Percentiles rank a stretch among this genome's conserved stretches.
Conservation (phyloP, 2,329 filamentous ascomycete genomes). For the Stagonosporopsis cucurbitacearum region DNA sequence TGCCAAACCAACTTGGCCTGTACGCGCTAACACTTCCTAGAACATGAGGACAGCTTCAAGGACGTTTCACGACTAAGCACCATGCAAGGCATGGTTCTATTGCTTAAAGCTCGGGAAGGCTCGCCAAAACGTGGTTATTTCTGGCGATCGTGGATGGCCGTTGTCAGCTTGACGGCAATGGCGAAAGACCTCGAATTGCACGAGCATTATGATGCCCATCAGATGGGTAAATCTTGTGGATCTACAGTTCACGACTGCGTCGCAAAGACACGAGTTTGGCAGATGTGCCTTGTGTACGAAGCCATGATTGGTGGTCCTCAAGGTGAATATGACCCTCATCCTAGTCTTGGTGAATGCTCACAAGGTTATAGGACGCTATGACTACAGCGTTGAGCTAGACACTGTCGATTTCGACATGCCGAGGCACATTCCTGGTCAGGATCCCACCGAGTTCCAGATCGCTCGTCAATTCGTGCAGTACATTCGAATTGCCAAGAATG, state of each 20-base stretch:
- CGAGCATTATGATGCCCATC: slow-evolving; percentile 82
- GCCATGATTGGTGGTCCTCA: slow-evolving; percentile 93
- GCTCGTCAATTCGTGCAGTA: slow-evolving; percentile 86
- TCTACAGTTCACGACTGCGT: slow-evolving; percentile 76
- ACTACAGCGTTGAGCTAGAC: slow-evolving; percentile 76
- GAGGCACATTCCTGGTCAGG: slow-evolving; percentile 67
- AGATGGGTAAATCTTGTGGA: slow-evolving; percentile 72
- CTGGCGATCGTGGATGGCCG: slow-evolving; percentile 95
- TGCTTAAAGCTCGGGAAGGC: slow-evolving; percentile 91
- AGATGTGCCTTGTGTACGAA: slow-evolving; percentile 83
- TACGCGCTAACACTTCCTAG: slow-evolving; percentile 54
- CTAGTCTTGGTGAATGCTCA: slow-evolving; percentile 9
- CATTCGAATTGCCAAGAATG: slow-evolving; percentile 76
- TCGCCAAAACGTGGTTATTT: slow-evolving; percentile 93
- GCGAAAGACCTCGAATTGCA: slow-evolving; percentile 88
- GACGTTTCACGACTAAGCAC: slow-evolving; percentile 90
- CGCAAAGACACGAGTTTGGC: slow-evolving; percentile 87
- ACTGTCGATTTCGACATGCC: slow-evolving; percentile 77
- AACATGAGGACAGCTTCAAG: slow-evolving; percentile 91
- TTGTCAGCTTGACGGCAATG: slow-evolving; percentile 92
- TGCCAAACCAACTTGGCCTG: slow-evolving; percentile 15
- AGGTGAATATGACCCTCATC: slow-evolving; percentile 60
- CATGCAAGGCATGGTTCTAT: slow-evolving; percentile 84
- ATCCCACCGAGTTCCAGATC: slow-evolving; percentile 77
- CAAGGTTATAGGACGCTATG: slow-evolving; percentile 64